phyloP scores from a whole-genome alignment of 768 basidiomycete genomes.

The Botryobasidium botryosum region DNA sequence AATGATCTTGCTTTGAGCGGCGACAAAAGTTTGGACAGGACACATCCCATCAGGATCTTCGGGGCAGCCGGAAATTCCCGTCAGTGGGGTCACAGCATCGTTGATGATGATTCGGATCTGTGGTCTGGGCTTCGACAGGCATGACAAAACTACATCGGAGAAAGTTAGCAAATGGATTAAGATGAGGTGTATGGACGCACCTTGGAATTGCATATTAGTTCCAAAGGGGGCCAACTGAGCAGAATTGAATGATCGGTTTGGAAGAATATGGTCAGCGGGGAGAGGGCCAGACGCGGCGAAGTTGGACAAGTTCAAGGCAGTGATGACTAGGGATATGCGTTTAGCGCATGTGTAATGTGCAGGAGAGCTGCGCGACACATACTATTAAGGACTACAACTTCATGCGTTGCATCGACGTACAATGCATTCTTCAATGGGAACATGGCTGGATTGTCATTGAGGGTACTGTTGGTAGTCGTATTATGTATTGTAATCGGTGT shows the following conservation, averaged over 20 bases:
- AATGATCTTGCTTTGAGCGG: conserved; percentile 17
- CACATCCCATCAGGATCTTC: conserved; percentile 21
- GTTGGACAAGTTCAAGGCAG: conserved; percentile 66
- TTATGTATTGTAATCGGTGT: conserved; percentile 16
- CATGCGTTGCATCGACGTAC: conserved; percentile 38
- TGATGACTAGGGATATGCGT: conserved; percentile 37
- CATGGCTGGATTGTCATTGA: conserved; percentile 19
- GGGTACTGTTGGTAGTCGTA: conserved; percentile 25
- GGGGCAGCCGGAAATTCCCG: conserved; percentile 20
- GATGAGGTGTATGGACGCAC: conserved; percentile 28
- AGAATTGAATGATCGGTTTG: conserved; percentile 21
- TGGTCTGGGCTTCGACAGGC: conserved; percentile 17
- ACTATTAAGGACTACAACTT: conserved; percentile 79
- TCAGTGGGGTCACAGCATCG: conserved; percentile 22
- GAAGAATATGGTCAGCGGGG: conserved; percentile 53
- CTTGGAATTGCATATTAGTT: conserved; percentile 49
- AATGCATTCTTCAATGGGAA: conserved; percentile 21
- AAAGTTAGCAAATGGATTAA: too few species aligned
- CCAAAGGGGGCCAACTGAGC: conserved; percentile 25
- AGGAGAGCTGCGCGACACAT: conserved; percentile 15
- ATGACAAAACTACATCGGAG: conserved; percentile 15
- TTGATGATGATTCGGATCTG: conserved; percentile 22
- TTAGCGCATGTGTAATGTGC: background rate
- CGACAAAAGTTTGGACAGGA: conserved; percentile 20
- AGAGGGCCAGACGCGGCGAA: conserved; percentile 57